These are phyloP conservation scores for Suillus luteus DNA, from an alignment of 768 basidiomycete genomes.

Conservation along the genomic window DNA sequence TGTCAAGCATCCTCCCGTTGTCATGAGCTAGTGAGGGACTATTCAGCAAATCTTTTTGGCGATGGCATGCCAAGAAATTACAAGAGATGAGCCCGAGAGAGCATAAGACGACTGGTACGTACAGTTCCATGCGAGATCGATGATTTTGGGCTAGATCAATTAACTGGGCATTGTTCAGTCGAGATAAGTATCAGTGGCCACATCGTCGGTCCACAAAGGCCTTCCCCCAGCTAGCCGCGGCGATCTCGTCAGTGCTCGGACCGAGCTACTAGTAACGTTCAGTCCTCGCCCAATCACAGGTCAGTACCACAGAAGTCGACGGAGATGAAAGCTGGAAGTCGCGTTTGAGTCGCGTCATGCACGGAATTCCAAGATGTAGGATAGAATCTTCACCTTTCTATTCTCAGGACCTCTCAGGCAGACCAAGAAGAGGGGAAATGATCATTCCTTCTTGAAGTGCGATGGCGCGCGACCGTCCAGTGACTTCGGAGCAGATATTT, in stretches of 20 bases:
- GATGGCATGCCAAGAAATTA: background rate
- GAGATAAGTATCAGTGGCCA: background rate
- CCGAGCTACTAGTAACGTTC: background rate
- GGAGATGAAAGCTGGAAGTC: slow-evolving; percentile 6
- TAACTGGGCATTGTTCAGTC: background rate
- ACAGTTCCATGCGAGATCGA: background rate
- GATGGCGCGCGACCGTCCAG: background rate
- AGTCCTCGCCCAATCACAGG: background rate
- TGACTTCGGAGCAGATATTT: background rate
- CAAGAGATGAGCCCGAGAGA: background rate
- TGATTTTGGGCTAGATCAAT: background rate
- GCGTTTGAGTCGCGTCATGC: background rate
- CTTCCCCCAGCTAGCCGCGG: background rate
- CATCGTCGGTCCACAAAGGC: background rate
- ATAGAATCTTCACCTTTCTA: background rate
- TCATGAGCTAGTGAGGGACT: background rate
- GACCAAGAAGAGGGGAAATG: background rate
- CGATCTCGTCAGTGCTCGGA: background rate
- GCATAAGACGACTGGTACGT: background rate
- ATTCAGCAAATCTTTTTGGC: background rate
- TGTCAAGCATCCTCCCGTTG: background rate
- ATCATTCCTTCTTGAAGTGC: background rate
- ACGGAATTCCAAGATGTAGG: background rate
- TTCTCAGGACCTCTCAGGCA: background rate
- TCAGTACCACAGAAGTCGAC: background rate